phyloP scores from a whole-genome alignment of 2,329 filamentous ascomycete genomes.

The Xylariaceae sp. region DNA sequence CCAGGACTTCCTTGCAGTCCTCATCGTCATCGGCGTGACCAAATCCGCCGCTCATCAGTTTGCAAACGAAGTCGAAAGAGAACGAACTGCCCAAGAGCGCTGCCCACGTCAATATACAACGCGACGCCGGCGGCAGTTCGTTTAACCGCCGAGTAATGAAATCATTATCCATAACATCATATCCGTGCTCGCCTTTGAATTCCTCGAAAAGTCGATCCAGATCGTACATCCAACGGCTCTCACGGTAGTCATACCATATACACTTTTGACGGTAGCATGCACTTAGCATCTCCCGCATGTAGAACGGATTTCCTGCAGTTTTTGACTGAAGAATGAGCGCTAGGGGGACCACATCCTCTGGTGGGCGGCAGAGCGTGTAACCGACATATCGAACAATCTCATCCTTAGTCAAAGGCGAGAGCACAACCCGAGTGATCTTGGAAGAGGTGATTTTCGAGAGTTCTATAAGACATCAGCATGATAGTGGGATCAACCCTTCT shows the following conservation, averaged over 20 bases:
- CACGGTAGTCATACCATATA: conserved; percentile 85
- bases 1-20: conserved; percentile 27
- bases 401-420: conserved; percentile 68
- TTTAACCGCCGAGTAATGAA: conserved; percentile 75
- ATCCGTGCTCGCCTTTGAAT: conserved; percentile 72
- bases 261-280: conserved; percentile 81
- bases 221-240: conserved; percentile 77
- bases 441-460: conserved; percentile 44
- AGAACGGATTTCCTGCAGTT: conserved; percentile 83
- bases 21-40: conserved; percentile 49
- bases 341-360: conserved; percentile 68
- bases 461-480: conserved; percentile 33
- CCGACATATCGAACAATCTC: conserved; percentile 81
- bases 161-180: conserved; percentile 72
- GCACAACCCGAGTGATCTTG: conserved; percentile 62
- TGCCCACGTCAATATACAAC: conserved; percentile 79
- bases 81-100: conserved; percentile 77
- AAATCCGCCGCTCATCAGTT: conserved; percentile 70
- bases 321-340: conserved; percentile 85
- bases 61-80: conserved; percentile 74
- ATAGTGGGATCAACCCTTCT: neutral
- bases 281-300: conserved; percentile 84
- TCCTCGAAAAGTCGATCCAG: conserved; percentile 81
- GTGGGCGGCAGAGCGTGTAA: conserved; percentile 68
- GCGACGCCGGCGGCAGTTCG: conserved; percentile 68